Base-by-base conservation (phyloP, 2,329 filamentous ascomycete species). In the Pseudogymnoascus sp. region DNA sequence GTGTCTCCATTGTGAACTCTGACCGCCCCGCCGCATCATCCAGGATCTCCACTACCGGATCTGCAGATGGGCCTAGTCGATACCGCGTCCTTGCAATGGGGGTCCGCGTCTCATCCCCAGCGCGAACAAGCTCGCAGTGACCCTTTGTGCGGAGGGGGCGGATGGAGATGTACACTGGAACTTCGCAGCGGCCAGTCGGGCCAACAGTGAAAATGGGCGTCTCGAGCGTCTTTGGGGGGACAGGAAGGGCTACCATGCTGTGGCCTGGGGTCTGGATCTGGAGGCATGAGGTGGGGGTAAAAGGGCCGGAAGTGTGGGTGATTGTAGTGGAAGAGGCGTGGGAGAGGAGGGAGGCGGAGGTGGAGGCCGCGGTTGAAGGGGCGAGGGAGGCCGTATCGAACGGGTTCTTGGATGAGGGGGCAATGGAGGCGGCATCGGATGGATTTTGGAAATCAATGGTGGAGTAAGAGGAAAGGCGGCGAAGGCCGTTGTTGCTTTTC, bases 31-130 rank as follows among this genome's bases (percentile, higher is more conserved):
- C 11, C 14, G 28, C 60, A 18, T 61, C 43, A 4, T 38, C 34
- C 1, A 53, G 34, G 14, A 68, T 61, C 11, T 70, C 68, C 23
- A 88, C 72, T 46, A 77, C 72, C 2, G 84, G 84, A 5, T 81
- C 77, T 2, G 77, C 77, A 42, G 77, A 77, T 1, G 83, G 83
- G 0, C 84, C 84, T 68, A 81, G 85, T 66, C 79, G 80, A 72
- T 87, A 87, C 3, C 77, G 79, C 0, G 84, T 87, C 0, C 71
- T 75, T 66, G 77, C 80, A n/a, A 84, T 68, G 4, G 78, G 72
- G 4, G 69, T 67, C 6, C 71, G 73, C 5, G 63, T 43, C 16
- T 73, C 68, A 12, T 77, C 75, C 37, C 77, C 74, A 21, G 75
- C 77, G 37, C 80, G 72, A 3, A 81, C 71, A 59, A 85, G 78